These are phyloP conservation scores for Nymphaea thermarum DNA, from an alignment of 164 flowering plant species.

Conservation along the genomic window DNA sequence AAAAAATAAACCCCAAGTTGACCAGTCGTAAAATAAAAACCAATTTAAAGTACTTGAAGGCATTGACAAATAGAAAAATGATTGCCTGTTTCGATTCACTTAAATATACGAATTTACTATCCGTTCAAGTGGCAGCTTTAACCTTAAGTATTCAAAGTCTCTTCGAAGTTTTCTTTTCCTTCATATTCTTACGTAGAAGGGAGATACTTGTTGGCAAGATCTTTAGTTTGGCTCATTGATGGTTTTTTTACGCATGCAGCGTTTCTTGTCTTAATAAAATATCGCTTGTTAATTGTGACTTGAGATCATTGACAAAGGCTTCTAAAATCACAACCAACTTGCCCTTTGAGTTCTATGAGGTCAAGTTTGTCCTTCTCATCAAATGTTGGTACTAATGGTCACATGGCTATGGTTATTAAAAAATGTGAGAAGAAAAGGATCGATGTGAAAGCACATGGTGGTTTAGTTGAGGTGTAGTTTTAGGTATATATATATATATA, in stretches of 20 bases:
- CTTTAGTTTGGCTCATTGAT: too few relatives aligned
- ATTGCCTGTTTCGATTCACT: not conserved
- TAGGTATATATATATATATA: too few relatives aligned
- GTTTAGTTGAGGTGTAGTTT: not conserved
- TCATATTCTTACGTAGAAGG: too few relatives aligned
- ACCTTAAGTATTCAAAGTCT: too few relatives aligned
- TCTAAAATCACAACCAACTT: not conserved
- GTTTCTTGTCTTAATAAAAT: too few relatives aligned
- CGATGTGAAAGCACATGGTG: not conserved
- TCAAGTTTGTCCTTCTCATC: too few relatives aligned
- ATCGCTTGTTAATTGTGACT: too few relatives aligned
- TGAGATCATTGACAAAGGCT: not conserved
- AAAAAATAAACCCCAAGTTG: not conserved
- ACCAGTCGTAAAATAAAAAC: not conserved
- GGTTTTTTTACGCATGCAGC: too few relatives aligned
- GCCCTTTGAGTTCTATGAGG: not conserved
- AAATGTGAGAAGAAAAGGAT: not conserved
- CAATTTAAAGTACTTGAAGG: too few relatives aligned
- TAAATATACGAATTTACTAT: not conserved
- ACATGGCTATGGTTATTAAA: not conserved
- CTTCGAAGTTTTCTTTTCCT: too few relatives aligned
- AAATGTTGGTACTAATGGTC: not conserved
- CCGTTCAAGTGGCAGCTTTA: not conserved
- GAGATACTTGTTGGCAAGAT: too few relatives aligned
- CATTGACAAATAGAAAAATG: not conserved